A percentile compares a stretch with the other conserved stretches of the same genome.
These are phyloP conservation scores for Venturia nashicola DNA, from an alignment of 2,329 filamentous ascomycete genomes.

Conservation along the genomic window DNA sequence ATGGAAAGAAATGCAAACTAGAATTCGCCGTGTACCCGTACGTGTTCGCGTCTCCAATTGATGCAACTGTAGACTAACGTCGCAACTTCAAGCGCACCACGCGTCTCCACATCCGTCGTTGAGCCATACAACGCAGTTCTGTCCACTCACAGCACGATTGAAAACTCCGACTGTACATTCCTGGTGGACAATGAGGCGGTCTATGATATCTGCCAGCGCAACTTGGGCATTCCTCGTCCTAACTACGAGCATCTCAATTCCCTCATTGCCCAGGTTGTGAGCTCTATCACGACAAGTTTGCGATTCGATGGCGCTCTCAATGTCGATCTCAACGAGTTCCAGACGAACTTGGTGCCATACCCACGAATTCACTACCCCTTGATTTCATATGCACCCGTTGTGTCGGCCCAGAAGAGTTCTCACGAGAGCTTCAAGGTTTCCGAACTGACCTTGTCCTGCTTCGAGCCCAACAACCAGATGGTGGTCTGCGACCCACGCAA, in stretches of 20 bases:
- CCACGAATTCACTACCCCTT: conserved; percentile 64
- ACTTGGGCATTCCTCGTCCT: conserved; percentile 56
- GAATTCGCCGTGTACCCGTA: conserved; percentile 54
- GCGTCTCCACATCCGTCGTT: conserved; percentile 57
- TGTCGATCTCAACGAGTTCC: conserved; percentile 66
- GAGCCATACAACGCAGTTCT: conserved; percentile 66
- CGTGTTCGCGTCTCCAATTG: background rate
- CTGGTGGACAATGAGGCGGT: conserved; percentile 64
- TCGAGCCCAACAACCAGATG: conserved; percentile 71
- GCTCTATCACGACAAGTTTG: conserved; percentile 60
- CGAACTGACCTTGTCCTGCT: conserved; percentile 64
- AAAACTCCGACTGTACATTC: conserved; percentile 72
- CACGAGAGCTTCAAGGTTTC: conserved; percentile 82
- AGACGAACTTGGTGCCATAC: conserved; percentile 64
- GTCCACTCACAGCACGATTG: conserved; percentile 63
- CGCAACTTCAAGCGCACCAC: conserved; percentile 34
- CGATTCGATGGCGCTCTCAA: conserved; percentile 63
- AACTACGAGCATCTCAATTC: conserved; percentile 62
- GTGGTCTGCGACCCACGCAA: conserved; percentile 63
- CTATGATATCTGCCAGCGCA: conserved; percentile 63
- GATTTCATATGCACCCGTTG: conserved; percentile 60
- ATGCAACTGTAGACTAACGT: background rate
- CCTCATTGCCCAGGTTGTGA: conserved; percentile 61
- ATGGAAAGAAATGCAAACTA: conserved; percentile 67
- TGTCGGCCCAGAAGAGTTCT: conserved; percentile 62